These are phyloP conservation scores for Lactarius indigo DNA, from an alignment of 768 basidiomycete species.

Conservation along the genomic window DNA sequence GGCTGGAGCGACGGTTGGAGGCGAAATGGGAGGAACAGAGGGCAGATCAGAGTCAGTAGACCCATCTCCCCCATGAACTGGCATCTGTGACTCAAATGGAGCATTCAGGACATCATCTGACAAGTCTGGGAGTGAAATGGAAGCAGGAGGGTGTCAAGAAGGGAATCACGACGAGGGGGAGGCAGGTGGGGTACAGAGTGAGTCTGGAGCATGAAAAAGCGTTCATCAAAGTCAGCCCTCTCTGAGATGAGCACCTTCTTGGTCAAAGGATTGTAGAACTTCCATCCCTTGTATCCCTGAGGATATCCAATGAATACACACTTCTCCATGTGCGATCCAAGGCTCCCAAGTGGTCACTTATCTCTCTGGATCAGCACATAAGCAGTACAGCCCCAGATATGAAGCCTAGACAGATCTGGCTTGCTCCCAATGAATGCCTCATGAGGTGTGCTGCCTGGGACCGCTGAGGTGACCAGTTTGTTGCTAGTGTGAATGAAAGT, in stretches of 20 bases:
- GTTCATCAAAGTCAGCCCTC: conserved; percentile 22
- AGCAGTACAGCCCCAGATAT: not conserved
- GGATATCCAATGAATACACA: conserved; percentile 41
- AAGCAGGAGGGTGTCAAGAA: not conserved
- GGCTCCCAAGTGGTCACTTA: conserved; percentile 21
- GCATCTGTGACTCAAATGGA: not conserved
- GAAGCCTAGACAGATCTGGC: not conserved
- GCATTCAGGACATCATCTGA: not conserved
- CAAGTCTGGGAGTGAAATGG: not conserved
- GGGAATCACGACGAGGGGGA: not conserved
- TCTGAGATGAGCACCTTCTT: conserved; percentile 16
- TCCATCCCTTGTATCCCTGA: conserved; percentile 34
- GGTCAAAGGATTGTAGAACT: conserved; percentile 30
- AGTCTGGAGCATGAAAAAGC: conserved; percentile 3
- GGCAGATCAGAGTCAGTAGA: not conserved
- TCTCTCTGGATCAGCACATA: not conserved
- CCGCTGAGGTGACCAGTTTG: not conserved
- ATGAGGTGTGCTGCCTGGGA: not conserved
- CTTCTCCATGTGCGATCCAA: conserved; percentile 29
- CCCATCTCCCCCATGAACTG: not conserved
- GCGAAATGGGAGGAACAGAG: not conserved
- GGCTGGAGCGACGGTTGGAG: not conserved
- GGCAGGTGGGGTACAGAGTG: not conserved
- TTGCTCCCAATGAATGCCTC: not conserved
- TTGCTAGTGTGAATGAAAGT: not conserved